Conservation (phyloP, 225 moss, liverwort and hornwort genomes). For the Neckera pumila region DNA sequence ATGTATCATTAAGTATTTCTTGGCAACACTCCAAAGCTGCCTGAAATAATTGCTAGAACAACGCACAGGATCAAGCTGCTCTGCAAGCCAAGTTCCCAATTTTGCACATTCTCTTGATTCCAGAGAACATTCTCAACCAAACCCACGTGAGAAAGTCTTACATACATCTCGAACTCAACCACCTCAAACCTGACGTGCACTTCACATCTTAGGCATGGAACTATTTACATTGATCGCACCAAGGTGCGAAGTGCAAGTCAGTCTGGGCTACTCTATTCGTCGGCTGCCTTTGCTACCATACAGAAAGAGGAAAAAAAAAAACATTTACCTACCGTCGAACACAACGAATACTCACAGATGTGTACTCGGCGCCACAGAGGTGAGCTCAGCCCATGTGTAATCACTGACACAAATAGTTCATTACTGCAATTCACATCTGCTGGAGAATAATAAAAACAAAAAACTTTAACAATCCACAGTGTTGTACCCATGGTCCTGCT, state of each 20-base stretch:
- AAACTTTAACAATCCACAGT: not conserved
- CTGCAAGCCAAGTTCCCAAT: not conserved
- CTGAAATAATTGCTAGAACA: not conserved
- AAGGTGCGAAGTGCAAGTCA: constrained; percentile 15
- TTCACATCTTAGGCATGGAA: constrained; percentile 8
- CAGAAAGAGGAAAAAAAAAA: not conserved
- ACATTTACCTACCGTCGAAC: not conserved
- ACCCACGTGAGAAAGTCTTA: not conserved
- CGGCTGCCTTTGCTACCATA: not conserved
- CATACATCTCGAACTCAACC: not conserved
- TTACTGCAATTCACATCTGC: not conserved
- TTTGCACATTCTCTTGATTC: not conserved
- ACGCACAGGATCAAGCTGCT: not conserved
- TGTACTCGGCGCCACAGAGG: not conserved
- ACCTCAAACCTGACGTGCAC: constrained; percentile 21
- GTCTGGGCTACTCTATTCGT: not conserved
- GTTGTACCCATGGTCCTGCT: not conserved
- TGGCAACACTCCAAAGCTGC: not conserved
- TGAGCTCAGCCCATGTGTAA: not conserved
- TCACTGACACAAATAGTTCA: not conserved
- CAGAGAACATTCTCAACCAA: not conserved
- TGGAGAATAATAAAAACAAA: not conserved
- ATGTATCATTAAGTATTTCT: not conserved
- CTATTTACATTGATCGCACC: constrained; percentile 16
- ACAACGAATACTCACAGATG: not conserved